phyloP scores from a whole-genome alignment of 176 grass and related monocot genomes.

The Poa pratensis region DNA sequence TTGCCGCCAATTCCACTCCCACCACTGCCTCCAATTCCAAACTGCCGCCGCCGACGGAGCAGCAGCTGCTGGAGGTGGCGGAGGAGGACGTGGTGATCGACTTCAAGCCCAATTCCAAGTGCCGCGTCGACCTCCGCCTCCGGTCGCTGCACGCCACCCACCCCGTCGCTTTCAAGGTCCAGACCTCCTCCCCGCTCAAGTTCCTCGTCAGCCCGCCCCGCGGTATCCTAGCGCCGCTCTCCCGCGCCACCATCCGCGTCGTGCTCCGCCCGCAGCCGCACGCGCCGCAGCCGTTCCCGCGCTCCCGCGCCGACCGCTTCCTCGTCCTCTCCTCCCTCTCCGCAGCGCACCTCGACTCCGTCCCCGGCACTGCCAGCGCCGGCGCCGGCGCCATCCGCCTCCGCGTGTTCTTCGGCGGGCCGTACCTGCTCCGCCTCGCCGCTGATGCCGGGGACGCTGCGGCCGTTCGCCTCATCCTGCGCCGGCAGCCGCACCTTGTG shows the following conservation, averaged over 20 bases:
- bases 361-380: background rate
- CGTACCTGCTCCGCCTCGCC: slow-evolving; percentile 69
- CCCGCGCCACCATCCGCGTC: slow-evolving; percentile 65
- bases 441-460: slow-evolving; percentile 50
- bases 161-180: slow-evolving; percentile 84
- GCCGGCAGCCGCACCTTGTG: slow-evolving; percentile 70
- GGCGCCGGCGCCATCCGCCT: slow-evolving; percentile 47
- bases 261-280: slow-evolving; percentile 80
- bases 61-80: slow-evolving; percentile 55
- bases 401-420: slow-evolving; percentile 76
- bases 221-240: slow-evolving; percentile 71
- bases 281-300: slow-evolving; percentile 68
- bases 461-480: slow-evolving; percentile 69
- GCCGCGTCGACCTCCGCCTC: slow-evolving; percentile 75
- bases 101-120: slow-evolving; percentile 78
- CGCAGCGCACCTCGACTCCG: slow-evolving; percentile 44
- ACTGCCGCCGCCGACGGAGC: slow-evolving; percentile 9
- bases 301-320: slow-evolving; percentile 85
- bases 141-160: slow-evolving; percentile 62
- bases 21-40: background rate
- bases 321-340: slow-evolving; percentile 85
- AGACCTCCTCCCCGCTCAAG: slow-evolving; percentile 88
- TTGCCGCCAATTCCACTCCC: background rate
- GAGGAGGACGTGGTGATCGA: slow-evolving; percentile 79
- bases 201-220: slow-evolving; percentile 92